These are phyloP conservation scores for Gastrolobium bilobum DNA, from an alignment of 306 rosid genomes.

Conservation along the genomic window DNA sequence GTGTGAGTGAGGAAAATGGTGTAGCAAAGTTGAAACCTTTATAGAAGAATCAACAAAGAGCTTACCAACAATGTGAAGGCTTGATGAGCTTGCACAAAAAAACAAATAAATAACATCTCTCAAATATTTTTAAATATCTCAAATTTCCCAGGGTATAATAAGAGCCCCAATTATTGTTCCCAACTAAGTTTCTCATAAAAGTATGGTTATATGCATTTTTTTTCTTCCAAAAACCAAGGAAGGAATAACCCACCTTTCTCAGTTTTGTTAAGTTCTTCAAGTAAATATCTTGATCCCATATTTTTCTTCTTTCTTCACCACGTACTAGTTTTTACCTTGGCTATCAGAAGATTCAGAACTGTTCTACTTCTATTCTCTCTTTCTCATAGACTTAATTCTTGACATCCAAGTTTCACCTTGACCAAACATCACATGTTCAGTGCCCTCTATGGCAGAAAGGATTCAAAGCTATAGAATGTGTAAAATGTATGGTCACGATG, in stretches of 20 bases:
- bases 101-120: no score
- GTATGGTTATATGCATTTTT: not conserved
- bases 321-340: not conserved
- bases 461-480: not conserved
- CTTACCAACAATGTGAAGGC: slow-evolving; percentile 60
- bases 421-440: slow-evolving; percentile 1
- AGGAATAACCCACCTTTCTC: not conserved
- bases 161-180: not conserved
- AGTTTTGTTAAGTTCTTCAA: not conserved
- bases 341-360: not conserved
- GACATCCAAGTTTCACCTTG: not conserved
- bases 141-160: no score
- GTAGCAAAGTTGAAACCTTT: slow-evolving; percentile 13
- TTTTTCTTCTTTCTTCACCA: slow-evolving; percentile 4
- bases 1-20: not conserved
- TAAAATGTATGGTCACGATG: not conserved
- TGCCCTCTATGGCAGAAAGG: not conserved
- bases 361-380: not conserved
- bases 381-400: not conserved
- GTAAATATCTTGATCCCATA: not conserved
- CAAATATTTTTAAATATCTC: no score
- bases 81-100: slow-evolving; percentile 61
- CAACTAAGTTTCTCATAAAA: not conserved
- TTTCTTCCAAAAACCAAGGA: not conserved
- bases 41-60: slow-evolving; percentile 75